Percentiles rank a stretch among this genome's conserved stretches.
Evolutionary conservation across 768 basidiomycete genomes (phyloP).

Genomic region (Lentinula raphanica): DNA sequence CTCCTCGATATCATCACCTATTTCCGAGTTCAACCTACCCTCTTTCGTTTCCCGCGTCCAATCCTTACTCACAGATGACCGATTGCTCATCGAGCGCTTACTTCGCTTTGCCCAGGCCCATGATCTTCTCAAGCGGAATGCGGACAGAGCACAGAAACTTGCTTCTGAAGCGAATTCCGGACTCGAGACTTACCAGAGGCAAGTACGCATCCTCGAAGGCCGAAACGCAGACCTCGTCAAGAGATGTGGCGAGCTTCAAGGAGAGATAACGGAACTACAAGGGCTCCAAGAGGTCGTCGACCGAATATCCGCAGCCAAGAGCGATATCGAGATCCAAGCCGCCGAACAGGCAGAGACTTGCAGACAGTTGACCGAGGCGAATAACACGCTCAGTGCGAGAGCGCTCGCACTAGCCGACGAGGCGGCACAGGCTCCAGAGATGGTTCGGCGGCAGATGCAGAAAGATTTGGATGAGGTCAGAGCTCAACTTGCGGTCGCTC

Average conservation of each 20-base stretch:
- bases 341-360: slow-evolving; percentile 72
- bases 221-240: slow-evolving; percentile 51
- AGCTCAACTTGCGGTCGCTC: slow-evolving; percentile 22
- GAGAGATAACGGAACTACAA: slow-evolving; percentile 42
- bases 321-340: slow-evolving; percentile 60
- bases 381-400: slow-evolving; percentile 69
- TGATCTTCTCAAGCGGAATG: slow-evolving; percentile 87
- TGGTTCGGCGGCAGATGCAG: slow-evolving; percentile 60
- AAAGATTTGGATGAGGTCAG: slow-evolving; percentile 56
- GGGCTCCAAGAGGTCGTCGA: slow-evolving; percentile 60
- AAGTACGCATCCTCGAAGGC: slow-evolving; percentile 76
- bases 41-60: slow-evolving; percentile 75
- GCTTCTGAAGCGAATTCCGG: slow-evolving; percentile 76
- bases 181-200: slow-evolving; percentile 87
- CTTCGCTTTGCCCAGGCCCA: slow-evolving; percentile 85
- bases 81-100: slow-evolving; percentile 76
- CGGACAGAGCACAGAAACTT: slow-evolving; percentile 86
- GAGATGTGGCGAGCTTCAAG: slow-evolving; percentile 53
- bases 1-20: slow-evolving; percentile 11
- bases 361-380: slow-evolving; percentile 70
- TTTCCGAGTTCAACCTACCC: slow-evolving; percentile 55
- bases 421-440: slow-evolving; percentile 50
- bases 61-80: slow-evolving; percentile 78
- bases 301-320: slow-evolving; percentile 54
- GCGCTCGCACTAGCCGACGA: slow-evolving; percentile 69